Evolutionary conservation across 768 basidiomycete genomes (phyloP), one percentile per base, ranked within the genome.

Genomic region (Psilocybe azurescens): DNA sequence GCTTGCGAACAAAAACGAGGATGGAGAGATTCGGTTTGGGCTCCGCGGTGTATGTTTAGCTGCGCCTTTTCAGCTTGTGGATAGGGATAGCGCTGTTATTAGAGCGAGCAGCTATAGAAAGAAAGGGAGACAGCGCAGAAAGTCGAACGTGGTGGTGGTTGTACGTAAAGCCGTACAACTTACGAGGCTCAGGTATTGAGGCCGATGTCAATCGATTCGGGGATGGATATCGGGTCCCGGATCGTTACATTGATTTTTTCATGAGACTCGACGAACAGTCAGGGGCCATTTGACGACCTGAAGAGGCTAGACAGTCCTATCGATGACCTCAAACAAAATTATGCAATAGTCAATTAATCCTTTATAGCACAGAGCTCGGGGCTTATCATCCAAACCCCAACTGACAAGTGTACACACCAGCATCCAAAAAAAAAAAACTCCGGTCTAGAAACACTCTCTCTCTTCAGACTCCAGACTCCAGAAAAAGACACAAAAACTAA

Each of bases 1-100:
- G 66, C 33, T 16, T 0, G 24, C 14, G 47, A 50, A 53, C 41
- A 50, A 53, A 48, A 53, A 53, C n/a, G 39, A 57, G 50, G 33
- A 52, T 52, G 9, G 16, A 5, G 28, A n/a, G 28, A 14, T 7
- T 18, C 24, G 24, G 5, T 53, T 53, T 16, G 29, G 52, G 16
- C n/a, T 32, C 52, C 52, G 52, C 52, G 36, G 52, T 32, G 16
- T 38, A 53, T 53, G 52, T 33, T 20, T 44, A 44, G 20, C 52
- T 14, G 51, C 13, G 51, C 51, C 51, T 3, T 52, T 32, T 33
- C n/a, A 14, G 28, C 30, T 52, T 30, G 9, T 10, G 9, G n/a
- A 38, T 53, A 53, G 6, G 7, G 7, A 18, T n/a, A 38, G 33
- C 33, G 6, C 7, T 11, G 33, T 11, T 7, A 36, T 36, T 36